These are phyloP conservation scores for Colletotrichum limetticola DNA, from an alignment of 2,329 filamentous ascomycete genomes.

Conservation along the genomic window DNA sequence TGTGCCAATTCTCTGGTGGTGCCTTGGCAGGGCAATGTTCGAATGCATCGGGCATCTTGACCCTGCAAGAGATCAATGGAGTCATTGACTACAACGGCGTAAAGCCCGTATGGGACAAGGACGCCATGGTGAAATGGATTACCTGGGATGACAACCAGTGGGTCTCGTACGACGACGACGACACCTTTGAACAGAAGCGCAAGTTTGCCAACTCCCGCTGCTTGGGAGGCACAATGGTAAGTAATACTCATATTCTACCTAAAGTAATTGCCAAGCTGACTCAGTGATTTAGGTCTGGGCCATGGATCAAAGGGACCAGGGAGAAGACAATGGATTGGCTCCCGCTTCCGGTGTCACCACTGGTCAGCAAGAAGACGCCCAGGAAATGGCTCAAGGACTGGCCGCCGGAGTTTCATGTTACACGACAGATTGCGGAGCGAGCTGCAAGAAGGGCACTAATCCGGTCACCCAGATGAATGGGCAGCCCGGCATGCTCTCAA, in stretches of 20 bases:
- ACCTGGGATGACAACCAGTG: slow-evolving; percentile 36
- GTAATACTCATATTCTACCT: background rate
- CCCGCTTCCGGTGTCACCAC: slow-evolving; percentile 11
- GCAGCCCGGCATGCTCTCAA: slow-evolving; percentile 41
- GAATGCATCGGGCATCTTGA: slow-evolving; percentile 37
- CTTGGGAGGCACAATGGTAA: background rate
- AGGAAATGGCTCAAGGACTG: slow-evolving; percentile 22
- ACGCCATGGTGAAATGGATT: slow-evolving; percentile 25
- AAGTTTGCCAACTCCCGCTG: slow-evolving; percentile 21
- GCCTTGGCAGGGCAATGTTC: slow-evolving; percentile 34
- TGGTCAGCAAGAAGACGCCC: slow-evolving; percentile 16
- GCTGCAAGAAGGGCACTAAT: slow-evolving; percentile 41
- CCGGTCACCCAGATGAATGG: slow-evolving; percentile 43
- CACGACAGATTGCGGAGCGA: slow-evolving; percentile 39
- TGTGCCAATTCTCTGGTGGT: slow-evolving; percentile 35
- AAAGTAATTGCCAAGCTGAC: background rate
- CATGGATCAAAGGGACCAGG: background rate
- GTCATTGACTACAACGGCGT: slow-evolving; percentile 32
- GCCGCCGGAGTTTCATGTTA: slow-evolving; percentile 34
- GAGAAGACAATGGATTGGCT: background rate
- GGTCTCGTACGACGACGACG: slow-evolving; percentile 45
- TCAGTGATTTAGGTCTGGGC: background rate
- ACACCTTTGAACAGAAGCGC: slow-evolving; percentile 10
- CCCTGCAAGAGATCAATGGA: slow-evolving; percentile 39
- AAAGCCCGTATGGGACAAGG: slow-evolving; percentile 33